phyloP scores from a whole-genome alignment of 1,284 basidiomycete genomes.

The Lentinula novae-zelandiae region DNA sequence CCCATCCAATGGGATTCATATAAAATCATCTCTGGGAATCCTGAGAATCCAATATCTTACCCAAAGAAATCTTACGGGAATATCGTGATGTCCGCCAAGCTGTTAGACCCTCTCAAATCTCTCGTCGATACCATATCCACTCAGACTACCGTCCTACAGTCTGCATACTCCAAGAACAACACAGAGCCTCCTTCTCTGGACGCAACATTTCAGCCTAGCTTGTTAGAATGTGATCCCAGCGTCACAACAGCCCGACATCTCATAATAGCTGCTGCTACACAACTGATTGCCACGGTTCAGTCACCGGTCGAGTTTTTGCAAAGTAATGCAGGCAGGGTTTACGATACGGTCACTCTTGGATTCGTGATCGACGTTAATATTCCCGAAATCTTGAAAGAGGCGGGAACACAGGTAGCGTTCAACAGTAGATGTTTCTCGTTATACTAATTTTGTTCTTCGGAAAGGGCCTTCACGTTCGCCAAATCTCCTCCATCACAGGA shows the following conservation, averaged over 20 bases:
- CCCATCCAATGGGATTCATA: too few relatives aligned
- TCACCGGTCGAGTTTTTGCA: conserved; percentile 16
- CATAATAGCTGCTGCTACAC: conserved; percentile 2
- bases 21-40: too few relatives aligned
- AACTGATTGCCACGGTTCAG: conserved; percentile 3
- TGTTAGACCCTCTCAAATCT: background rate
- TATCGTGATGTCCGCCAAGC: background rate
- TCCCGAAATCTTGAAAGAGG: conserved; percentile 5
- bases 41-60: too few relatives aligned
- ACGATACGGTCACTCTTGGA: conserved; percentile 20
- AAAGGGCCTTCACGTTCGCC: conserved; percentile 32
- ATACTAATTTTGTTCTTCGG: too few relatives aligned
- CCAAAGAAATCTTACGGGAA: too few relatives aligned
- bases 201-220: background rate
- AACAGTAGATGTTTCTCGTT: background rate
- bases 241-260: background rate
- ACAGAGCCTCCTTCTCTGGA: background rate
- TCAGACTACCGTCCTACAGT: background rate
- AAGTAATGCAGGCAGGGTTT: background rate
- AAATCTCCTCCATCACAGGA: conserved; percentile 28
- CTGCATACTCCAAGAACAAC: background rate
- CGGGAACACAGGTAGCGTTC: background rate
- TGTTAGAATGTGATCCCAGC: conserved; percentile 1
- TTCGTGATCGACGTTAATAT: conserved; percentile 28
- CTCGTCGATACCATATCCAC: conserved; percentile 1